These are phyloP conservation scores for barrel medic (Medicago truncatula) DNA, from an alignment of 306 rosid species.

Conservation along the genomic window MtrunA17r5.0-ANR NC_053047.1:7933001-7933500, in stretches of 20 bases:
- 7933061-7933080: slow-evolving; percentile 56
- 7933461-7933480: slow-evolving; percentile 4
- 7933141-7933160: slow-evolving; percentile 61
- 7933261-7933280: slow-evolving; percentile 55
- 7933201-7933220: slow-evolving; percentile 51
- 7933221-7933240: slow-evolving; percentile 56
- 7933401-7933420: slow-evolving; percentile 75
- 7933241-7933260: slow-evolving; percentile 53
- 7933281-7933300: slow-evolving; percentile 58
- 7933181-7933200: slow-evolving; percentile 35
- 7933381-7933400: slow-evolving; percentile 54
- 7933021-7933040: slow-evolving; percentile 53
- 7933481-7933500: slow-evolving; percentile 1
- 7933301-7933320: slow-evolving; percentile 53
- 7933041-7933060: slow-evolving; percentile 61
- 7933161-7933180: slow-evolving; percentile 45
- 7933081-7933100: slow-evolving; percentile 55
- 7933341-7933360: slow-evolving; percentile 57
- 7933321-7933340: slow-evolving; percentile 58
- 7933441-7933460: slow-evolving; percentile 48
- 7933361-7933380: slow-evolving; percentile 46
- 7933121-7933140: slow-evolving; percentile 55
- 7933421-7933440: slow-evolving; percentile 57
- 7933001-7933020: slow-evolving; percentile 60
- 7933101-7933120: slow-evolving; percentile 58